Percentiles rank a stretch among this genome's conserved stretches.
These are phyloP conservation scores for Saccharomycopsis synnaedendra DNA, from an alignment of 805 yeast species.

Conservation along the genomic window DNA sequence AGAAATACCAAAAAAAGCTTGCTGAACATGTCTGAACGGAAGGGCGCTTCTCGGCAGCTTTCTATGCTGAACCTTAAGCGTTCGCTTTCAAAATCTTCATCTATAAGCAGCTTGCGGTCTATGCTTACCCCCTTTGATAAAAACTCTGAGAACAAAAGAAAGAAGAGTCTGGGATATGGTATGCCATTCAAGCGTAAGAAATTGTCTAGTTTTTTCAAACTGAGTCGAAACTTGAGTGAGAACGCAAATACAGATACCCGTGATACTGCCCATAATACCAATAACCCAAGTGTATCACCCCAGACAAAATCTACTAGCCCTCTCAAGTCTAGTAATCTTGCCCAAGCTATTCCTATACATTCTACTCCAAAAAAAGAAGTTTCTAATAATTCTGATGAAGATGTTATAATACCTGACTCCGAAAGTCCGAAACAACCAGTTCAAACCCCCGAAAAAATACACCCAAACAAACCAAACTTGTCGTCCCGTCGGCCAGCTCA, in stretches of 20 bases:
- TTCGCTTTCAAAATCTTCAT: slow-evolving; percentile 12
- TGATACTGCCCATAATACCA: neutral
- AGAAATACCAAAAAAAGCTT: too few species aligned
- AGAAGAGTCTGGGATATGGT: neutral
- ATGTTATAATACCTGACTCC: neutral
- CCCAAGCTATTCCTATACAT: neutral
- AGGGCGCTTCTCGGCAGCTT: neutral
- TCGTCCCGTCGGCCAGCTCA: neutral
- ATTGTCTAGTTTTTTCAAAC: neutral
- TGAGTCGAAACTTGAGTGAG: neutral
- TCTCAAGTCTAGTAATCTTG: too few species aligned
- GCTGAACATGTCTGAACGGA: too few species aligned
- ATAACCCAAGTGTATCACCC: neutral
- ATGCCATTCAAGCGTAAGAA: neutral
- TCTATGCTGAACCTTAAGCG: slow-evolving; percentile 10
- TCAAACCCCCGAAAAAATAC: neutral
- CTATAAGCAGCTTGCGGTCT: slow-evolving; percentile 11
- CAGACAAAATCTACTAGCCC: too few species aligned
- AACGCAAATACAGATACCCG: neutral
- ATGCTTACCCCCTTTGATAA: neutral
- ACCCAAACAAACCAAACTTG: neutral
- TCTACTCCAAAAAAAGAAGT: neutral
- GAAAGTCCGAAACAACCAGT: neutral
- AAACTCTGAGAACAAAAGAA: neutral
- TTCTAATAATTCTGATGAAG: neutral